Percentiles rank a stretch among this genome's conserved stretches.
Evolutionary conservation across 1,284 basidiomycete genomes (phyloP).

Genomic region (Tilletia caries): DNA sequence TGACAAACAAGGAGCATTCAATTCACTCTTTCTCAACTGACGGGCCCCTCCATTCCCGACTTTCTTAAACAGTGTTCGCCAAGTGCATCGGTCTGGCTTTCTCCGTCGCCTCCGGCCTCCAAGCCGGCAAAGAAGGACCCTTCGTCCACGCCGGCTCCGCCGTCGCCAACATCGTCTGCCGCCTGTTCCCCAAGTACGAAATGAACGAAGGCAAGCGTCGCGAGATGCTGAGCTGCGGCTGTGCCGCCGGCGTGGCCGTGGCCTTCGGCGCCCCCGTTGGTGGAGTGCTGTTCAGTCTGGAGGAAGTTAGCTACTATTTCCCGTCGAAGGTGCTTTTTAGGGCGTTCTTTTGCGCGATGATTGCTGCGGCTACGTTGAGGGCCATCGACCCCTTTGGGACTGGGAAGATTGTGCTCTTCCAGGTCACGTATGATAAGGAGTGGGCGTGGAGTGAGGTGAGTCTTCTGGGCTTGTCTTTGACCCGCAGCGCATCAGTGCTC

Average conservation of each 20-base stretch:
- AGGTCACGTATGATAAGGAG: conserved; percentile 92
- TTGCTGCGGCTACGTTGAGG: conserved; percentile 93
- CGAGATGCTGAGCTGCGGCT: conserved; percentile 89
- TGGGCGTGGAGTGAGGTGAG: conserved; percentile 66
- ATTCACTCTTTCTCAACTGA: no score
- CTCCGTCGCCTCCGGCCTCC: conserved; percentile 91
- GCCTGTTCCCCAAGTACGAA: conserved; percentile 75
- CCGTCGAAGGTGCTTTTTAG: conserved; percentile 98
- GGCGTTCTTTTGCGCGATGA: conserved; percentile 92
- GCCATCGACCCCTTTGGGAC: conserved; percentile 98
- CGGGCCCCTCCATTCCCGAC: no score
- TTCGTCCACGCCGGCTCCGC: conserved; percentile 96
- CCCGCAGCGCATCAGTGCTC: no score
- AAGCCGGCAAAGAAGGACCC: conserved; percentile 97
- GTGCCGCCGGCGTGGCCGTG: conserved; percentile 93
- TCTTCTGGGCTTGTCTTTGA: conserved; percentile 92
- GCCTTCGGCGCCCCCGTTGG: conserved; percentile 97
- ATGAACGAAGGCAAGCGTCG: conserved; percentile 95
- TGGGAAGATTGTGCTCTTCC: conserved; percentile 95
- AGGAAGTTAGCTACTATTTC: conserved; percentile 97
- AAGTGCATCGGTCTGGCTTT: conserved; percentile 13
- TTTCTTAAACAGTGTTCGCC: conserved; percentile 2
- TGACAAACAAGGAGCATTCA: no score
- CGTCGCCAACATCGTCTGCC: conserved; percentile 81
- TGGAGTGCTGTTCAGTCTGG: conserved; percentile 82